These are phyloP conservation scores for Datisca glomerata DNA, from an alignment of 306 rosid species.

Conservation along the genomic window DNA sequence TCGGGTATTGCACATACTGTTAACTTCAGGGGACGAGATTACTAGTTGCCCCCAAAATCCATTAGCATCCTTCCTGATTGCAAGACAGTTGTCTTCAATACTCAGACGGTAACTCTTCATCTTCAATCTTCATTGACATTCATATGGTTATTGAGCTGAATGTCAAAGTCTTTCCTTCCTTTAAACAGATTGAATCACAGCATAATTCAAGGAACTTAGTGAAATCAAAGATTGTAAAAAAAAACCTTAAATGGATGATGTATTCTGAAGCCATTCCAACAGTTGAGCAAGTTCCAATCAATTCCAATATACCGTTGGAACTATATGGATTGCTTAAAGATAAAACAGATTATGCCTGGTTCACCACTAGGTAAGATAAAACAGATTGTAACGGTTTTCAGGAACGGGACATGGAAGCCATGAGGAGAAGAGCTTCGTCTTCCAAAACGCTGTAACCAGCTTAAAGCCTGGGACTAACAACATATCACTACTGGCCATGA, in stretches of 20 bases:
- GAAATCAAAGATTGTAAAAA: slow-evolving; percentile 24
- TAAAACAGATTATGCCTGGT: slow-evolving; percentile 78
- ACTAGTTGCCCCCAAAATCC: slow-evolving; percentile 50
- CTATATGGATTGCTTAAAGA: slow-evolving; percentile 69
- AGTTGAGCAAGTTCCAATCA: slow-evolving; percentile 10
- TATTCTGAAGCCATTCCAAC: slow-evolving; percentile 42
- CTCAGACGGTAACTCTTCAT: slow-evolving; percentile 29
- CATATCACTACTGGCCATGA: slow-evolving; percentile 38
- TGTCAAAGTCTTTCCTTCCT: too few species aligned
- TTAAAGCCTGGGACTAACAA: slow-evolving; percentile 39
- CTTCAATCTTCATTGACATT: too few species aligned
- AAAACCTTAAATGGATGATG: slow-evolving; percentile 51
- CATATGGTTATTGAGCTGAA: too few species aligned
- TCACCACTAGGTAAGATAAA: slow-evolving; percentile 42
- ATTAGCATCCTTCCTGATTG: slow-evolving; percentile 87
- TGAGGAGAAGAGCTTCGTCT: slow-evolving; percentile 40
- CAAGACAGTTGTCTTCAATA: slow-evolving; percentile 66
- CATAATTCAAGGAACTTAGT: slow-evolving; percentile 51
- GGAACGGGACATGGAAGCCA: slow-evolving; percentile 62
- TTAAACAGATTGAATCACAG: slow-evolving; percentile 57
- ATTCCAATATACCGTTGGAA: slow-evolving; percentile 25
- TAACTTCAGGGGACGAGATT: slow-evolving; percentile 39
- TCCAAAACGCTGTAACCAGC: slow-evolving; percentile 15
- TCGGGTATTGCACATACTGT: slow-evolving; percentile 18
- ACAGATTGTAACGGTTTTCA: slow-evolving; percentile 5